A percentile compares a stretch with the other conserved stretches of the same genome.
These are phyloP conservation scores for Tuber brumale DNA, from an alignment of 495 filamentous ascomycete species.

Conservation along the genomic window DNA sequence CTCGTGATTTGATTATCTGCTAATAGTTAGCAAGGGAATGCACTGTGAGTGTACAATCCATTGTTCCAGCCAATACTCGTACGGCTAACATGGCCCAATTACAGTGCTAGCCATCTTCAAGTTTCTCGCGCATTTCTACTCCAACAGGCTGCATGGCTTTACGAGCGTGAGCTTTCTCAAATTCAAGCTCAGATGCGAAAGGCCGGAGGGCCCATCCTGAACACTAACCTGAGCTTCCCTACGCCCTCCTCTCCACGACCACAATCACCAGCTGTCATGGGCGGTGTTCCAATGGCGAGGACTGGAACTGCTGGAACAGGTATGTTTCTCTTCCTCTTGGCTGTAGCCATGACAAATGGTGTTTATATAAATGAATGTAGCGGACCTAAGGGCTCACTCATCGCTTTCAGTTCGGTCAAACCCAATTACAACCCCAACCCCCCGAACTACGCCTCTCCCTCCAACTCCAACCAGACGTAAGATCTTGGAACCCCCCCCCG, in stretches of 20 bases:
- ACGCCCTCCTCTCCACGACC: conserved; percentile 50
- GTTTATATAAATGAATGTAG: conserved; percentile 29
- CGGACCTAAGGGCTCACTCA: conserved; percentile 53
- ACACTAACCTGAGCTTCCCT: conserved; percentile 45
- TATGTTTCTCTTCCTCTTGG: conserved; percentile 6
- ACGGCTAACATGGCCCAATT: conserved; percentile 29
- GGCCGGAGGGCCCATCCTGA: conserved; percentile 51
- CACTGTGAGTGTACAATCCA: conserved; percentile 54
- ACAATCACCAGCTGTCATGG: conserved; percentile 47
- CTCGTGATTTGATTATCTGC: conserved; percentile 26
- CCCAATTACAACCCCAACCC: conserved; percentile 20
- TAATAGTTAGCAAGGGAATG: conserved; percentile 58
- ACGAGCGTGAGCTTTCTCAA: conserved; percentile 81
- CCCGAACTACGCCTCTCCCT: conserved; percentile 21
- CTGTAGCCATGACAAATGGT: conserved; percentile 13
- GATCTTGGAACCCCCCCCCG: not conserved
- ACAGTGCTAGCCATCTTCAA: conserved; percentile 48
- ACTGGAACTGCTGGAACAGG: conserved; percentile 52
- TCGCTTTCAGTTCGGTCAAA: conserved; percentile 57
- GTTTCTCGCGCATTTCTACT: conserved; percentile 83
- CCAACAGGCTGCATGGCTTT: conserved; percentile 91
- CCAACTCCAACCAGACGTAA: conserved; percentile 31
- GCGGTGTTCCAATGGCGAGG: conserved; percentile 55
- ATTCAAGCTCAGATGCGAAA: conserved; percentile 86
- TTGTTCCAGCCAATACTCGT: conserved; percentile 16